Conservation (phyloP, 306 rosid species). For the Lagenaria siceraria region DNA sequence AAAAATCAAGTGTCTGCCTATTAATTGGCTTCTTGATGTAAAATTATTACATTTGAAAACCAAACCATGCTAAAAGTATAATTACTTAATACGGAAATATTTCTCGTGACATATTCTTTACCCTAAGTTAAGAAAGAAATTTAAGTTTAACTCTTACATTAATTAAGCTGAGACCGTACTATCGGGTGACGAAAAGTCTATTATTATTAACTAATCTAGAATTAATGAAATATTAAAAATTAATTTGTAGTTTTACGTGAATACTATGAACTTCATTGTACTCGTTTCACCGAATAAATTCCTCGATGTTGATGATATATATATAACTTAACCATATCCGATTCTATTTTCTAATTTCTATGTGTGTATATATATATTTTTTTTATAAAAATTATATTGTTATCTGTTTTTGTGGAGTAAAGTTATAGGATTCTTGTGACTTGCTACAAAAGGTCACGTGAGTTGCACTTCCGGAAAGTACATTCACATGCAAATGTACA, state of each 20-base stretch:
- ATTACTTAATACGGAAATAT: neutral
- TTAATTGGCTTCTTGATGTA: neutral
- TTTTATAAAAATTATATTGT: neutral
- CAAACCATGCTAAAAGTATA: neutral
- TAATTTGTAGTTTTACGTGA: neutral
- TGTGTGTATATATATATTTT: too few relatives aligned
- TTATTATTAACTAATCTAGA: neutral
- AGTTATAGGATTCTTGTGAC: constrained; percentile 43
- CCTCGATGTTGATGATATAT: neutral
- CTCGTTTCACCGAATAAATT: neutral
- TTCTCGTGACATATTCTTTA: constrained; percentile 2
- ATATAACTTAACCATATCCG: neutral
- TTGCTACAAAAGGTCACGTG: constrained; percentile 79
- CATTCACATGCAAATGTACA: constrained; percentile 80
- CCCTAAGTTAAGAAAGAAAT: neutral
- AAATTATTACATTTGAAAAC: neutral
- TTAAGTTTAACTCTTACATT: neutral
- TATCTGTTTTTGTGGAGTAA: neutral
- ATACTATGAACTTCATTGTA: neutral
- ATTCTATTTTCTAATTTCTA: neutral
- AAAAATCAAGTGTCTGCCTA: too few relatives aligned
- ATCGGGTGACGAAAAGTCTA: neutral
- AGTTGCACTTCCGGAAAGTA: constrained; percentile 79
- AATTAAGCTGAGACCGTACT: neutral
- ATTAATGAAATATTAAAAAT: neutral